Conservation (phyloP, 495 filamentous ascomycete genomes). For the Penicillium chermesinum region DNA sequence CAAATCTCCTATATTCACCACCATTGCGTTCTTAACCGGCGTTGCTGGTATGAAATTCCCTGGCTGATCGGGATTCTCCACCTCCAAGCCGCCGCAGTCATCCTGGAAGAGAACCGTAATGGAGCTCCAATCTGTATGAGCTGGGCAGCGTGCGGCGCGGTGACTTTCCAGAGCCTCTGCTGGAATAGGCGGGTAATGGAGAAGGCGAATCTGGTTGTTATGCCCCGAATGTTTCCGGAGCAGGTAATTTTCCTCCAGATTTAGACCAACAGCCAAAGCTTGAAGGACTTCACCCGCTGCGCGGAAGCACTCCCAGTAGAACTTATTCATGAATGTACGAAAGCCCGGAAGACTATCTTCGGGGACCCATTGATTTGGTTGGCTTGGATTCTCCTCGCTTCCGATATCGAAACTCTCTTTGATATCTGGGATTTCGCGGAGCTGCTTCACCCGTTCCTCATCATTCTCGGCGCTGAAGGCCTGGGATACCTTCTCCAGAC, state of each 20-base stretch:
- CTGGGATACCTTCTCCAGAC: conserved; percentile 62
- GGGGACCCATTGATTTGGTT: conserved; percentile 64
- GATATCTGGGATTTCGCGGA: conserved; percentile 34
- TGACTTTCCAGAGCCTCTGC: conserved; percentile 40
- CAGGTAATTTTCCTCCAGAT: conserved; percentile 46
- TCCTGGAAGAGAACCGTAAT: conserved; percentile 50
- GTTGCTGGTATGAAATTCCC: conserved; percentile 50
- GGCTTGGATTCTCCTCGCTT: conserved; percentile 46
- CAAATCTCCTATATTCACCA: conserved; percentile 58
- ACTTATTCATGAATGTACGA: conserved; percentile 49
- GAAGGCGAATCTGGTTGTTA: conserved; percentile 58
- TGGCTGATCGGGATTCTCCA: conserved; percentile 48
- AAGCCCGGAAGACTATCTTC: conserved; percentile 56
- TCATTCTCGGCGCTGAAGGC: conserved; percentile 44
- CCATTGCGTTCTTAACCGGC: conserved; percentile 45
- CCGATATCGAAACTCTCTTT: conserved; percentile 65
- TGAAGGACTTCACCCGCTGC: conserved; percentile 43
- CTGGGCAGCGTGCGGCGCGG: conserved; percentile 47
- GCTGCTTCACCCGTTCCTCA: conserved; percentile 22
- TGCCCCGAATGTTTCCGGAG: conserved; percentile 49
- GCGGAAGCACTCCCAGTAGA: conserved; percentile 51
- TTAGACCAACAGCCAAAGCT: conserved; percentile 50
- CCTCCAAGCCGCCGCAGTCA: conserved; percentile 48
- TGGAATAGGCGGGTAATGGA: conserved; percentile 61
- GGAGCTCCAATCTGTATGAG: conserved; percentile 49